Conservation (phyloP, 805 yeast genomes). For the Priceomyces castillae region DNA sequence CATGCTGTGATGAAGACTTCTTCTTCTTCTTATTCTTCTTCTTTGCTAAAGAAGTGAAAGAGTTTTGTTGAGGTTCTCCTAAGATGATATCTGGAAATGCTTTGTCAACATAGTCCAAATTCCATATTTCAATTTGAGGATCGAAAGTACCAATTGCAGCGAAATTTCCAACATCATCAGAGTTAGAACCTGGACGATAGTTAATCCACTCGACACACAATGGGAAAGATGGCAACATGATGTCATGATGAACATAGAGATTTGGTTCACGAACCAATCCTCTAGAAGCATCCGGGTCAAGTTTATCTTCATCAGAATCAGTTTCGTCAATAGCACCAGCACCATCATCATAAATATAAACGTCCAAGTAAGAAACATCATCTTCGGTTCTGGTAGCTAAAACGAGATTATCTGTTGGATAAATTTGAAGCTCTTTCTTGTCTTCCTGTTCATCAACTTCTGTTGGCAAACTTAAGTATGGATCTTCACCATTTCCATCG, state of each 20-base stretch:
- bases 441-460: slow-evolving; percentile 71
- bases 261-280: slow-evolving; percentile 72
- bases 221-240: slow-evolving; percentile 97
- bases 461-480: slow-evolving; percentile 60
- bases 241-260: slow-evolving; percentile 91
- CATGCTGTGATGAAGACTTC: slow-evolving; percentile 47
- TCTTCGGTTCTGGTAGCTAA: slow-evolving; percentile 95
- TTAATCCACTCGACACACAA: slow-evolving; percentile 95
- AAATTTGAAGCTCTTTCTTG: slow-evolving; percentile 77
- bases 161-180: slow-evolving; percentile 69
- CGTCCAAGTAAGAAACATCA: slow-evolving; percentile 87
- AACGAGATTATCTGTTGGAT: slow-evolving; percentile 86
- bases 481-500: slow-evolving; percentile 50
- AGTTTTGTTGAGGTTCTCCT: slow-evolving; percentile 64
- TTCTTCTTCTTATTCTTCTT: slow-evolving; percentile 49
- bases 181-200: slow-evolving; percentile 55
- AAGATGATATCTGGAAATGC: slow-evolving; percentile 92
- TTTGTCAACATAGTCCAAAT: slow-evolving; percentile 85
- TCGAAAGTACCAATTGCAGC: slow-evolving; percentile 97
- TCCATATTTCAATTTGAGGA: slow-evolving; percentile 97
- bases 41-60: slow-evolving; percentile 35
- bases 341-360: slow-evolving; percentile 91
- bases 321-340: slow-evolving; percentile 75
- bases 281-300: slow-evolving; percentile 70
- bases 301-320: slow-evolving; percentile 64